Evolutionary conservation across 2,329 filamentous ascomycete genomes (phyloP).

Genomic region (Exutisphaerella laricina): DNA sequence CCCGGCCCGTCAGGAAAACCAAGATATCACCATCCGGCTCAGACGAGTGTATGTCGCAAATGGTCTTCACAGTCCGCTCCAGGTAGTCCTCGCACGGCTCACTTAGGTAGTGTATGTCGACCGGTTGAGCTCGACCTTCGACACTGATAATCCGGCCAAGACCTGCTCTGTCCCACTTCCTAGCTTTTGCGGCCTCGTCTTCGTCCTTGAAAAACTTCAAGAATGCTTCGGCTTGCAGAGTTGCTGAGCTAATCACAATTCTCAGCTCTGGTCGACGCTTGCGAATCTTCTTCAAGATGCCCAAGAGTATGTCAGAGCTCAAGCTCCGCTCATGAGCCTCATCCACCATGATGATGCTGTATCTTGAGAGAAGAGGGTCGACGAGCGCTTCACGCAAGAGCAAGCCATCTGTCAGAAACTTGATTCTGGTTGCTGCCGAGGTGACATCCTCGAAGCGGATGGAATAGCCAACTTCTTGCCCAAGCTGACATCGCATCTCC

Average conservation of each 20-base stretch:
- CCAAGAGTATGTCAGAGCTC: conserved; percentile 84
- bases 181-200: conserved; percentile 27
- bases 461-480: conserved; percentile 82
- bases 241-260: conserved; percentile 89
- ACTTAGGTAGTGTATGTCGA: conserved; percentile 78
- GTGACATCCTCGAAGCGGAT: conserved; percentile 90
- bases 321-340: conserved; percentile 93
- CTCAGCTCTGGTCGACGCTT: conserved; percentile 74
- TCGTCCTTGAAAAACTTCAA: conserved; percentile 64
- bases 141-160: conserved; percentile 64
- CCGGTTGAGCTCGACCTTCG: conserved; percentile 81
- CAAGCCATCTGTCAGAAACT: conserved; percentile 91
- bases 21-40: conserved; percentile 82
- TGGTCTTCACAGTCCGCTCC: conserved; percentile 72
- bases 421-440: conserved; percentile 77
- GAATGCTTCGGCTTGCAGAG: conserved; percentile 83
- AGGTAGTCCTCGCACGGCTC: conserved; percentile 79
- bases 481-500: conserved; percentile 77
- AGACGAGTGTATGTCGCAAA: conserved; percentile 79
- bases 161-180: conserved; percentile 39
- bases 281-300: conserved; percentile 83
- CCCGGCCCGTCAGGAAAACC: conserved; percentile 84
- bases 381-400: conserved; percentile 87
- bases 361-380: conserved; percentile 82
- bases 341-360: conserved; percentile 96